Base-by-base conservation (phyloP, 306 rosid species). In the Glycine tomentella region DNA sequence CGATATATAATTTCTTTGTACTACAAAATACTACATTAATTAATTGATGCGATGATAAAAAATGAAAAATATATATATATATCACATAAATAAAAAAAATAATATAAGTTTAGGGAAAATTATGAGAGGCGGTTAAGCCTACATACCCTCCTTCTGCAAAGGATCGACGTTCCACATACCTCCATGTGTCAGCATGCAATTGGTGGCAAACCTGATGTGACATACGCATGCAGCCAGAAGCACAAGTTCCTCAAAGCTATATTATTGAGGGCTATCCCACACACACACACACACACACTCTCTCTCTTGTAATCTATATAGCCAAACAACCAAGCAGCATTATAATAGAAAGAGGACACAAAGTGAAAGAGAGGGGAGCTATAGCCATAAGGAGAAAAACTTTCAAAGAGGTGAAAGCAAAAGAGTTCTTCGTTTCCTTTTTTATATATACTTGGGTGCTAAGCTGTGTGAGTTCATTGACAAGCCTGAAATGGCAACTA, bases 191-290 rank as follows among this genome's bases (percentile, higher is more conserved):
- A 48, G 4, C 51, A 62, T 68, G 79, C 74, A 59, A 77, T 70
- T 81, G 64, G 82, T 53, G 3, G 1, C 11, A 8, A 81, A 53
- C 76, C 33, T 81, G 87, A 84, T 81, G 72, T 81, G 90, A 77
- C 83, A 83, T 84, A 49, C 13, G 78, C 87, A 86, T 83, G 87
- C 89, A 86, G 61, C 83, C 93, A 88, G 89, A 85, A 67, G 81
- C 85, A 88, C 85, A 88, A 84, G 90, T 75, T 84, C 88, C 57
- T 33, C 81, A 46, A 74, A 69, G 38, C 79, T 85, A 88, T 91
- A 92, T 92, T 89, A 94, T 91, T 90, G 93, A 42, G 79, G 79
- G 65, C 45, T 79, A 66, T 68, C 76, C 16, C 57, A 1, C 31
- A 25, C 31, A 25, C 69, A 34, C 57, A 34, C 57, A 1, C 31